phyloP scores from a whole-genome alignment of 805 yeast genomes.

The Wickerhamiella alocasiicola region DNA sequence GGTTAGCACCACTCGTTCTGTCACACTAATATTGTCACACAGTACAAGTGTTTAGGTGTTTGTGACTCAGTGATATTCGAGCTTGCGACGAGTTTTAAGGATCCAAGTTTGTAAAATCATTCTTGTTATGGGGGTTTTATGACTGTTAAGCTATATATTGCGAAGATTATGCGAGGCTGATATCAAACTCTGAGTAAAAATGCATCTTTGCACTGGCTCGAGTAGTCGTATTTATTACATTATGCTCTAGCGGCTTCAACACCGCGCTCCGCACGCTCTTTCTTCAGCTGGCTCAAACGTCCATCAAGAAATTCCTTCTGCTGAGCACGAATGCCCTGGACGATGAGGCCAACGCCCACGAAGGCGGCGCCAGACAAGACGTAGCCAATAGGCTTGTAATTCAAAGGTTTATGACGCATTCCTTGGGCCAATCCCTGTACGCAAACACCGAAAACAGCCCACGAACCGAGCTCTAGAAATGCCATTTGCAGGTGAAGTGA shows the following conservation, averaged over 20 bases:
- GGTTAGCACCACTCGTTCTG: too few species aligned
- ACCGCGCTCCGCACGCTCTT: conserved; percentile 24
- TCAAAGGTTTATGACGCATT: conserved; percentile 27
- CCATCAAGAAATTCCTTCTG: conserved; percentile 24
- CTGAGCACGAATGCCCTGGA: conserved; percentile 22
- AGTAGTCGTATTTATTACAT: too few species aligned
- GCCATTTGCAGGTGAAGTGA: conserved; percentile 13
- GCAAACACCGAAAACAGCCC: conserved; percentile 21
- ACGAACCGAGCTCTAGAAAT: conserved; percentile 19
- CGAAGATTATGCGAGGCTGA: too few species aligned
- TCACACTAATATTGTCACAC: too few species aligned
- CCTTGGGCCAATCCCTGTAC: conserved; percentile 27
- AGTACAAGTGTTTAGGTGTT: too few species aligned
- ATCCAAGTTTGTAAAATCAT: too few species aligned
- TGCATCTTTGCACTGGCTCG: too few species aligned
- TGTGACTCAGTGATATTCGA: too few species aligned
- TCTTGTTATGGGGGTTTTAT: too few species aligned
- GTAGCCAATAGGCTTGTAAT: conserved; percentile 27
- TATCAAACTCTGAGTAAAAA: too few species aligned
- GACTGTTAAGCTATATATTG: too few species aligned
- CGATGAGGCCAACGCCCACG: conserved; percentile 25
- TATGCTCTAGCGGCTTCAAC: conserved; percentile 39
- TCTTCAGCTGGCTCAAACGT: conserved; percentile 21
- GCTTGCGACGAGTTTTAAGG: too few species aligned
- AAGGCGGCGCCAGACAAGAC: conserved; percentile 25